Percentiles rank a stretch among this genome's conserved stretches.
These are phyloP conservation scores for Puccinia coronata DNA, from an alignment of 1,284 basidiomycete species.

Conservation along the genomic window DNA sequence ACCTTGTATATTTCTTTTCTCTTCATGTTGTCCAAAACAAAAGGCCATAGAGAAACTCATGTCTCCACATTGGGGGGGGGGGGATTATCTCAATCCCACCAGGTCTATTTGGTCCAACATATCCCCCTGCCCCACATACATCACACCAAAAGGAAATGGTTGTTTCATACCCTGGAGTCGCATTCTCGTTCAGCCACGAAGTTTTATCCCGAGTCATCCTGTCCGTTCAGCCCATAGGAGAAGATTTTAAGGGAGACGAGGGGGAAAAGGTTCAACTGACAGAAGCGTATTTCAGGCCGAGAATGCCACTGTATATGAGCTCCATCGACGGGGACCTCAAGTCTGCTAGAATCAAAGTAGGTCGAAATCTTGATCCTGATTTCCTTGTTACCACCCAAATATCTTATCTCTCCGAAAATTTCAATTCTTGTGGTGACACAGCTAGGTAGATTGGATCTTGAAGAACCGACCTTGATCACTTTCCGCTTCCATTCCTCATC, in stretches of 20 bases:
- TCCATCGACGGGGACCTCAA: conserved; percentile 50
- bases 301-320: conserved; percentile 36
- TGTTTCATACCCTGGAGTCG: conserved; percentile 53
- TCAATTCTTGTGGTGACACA: not conserved
- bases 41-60: too few relatives aligned
- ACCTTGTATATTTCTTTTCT: too few relatives aligned
- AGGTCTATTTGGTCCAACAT: conserved; percentile 48
- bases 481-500: conserved; percentile 42
- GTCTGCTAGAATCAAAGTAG: conserved; percentile 50
- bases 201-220: conserved; percentile 25
- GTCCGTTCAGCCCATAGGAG: conserved; percentile 13
- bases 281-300: conserved; percentile 52
- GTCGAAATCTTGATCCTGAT: too few relatives aligned
- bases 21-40: too few relatives aligned
- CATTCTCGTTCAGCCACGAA: conserved; percentile 49
- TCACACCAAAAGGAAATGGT: conserved; percentile 44
- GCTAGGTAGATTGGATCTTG: not conserved
- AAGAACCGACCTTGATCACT: conserved; percentile 13
- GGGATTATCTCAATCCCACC: not conserved
- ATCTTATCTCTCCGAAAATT: too few relatives aligned
- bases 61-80: too few relatives aligned
- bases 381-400: conserved; percentile 10
- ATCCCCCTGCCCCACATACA: conserved; percentile 31
- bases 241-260: conserved; percentile 26
- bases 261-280: conserved; percentile 48